Percentiles rank a stretch among this genome's conserved stretches.
Conservation (phyloP, 495 filamentous ascomycete genomes). For the Lentithecium fluviatile region DNA sequence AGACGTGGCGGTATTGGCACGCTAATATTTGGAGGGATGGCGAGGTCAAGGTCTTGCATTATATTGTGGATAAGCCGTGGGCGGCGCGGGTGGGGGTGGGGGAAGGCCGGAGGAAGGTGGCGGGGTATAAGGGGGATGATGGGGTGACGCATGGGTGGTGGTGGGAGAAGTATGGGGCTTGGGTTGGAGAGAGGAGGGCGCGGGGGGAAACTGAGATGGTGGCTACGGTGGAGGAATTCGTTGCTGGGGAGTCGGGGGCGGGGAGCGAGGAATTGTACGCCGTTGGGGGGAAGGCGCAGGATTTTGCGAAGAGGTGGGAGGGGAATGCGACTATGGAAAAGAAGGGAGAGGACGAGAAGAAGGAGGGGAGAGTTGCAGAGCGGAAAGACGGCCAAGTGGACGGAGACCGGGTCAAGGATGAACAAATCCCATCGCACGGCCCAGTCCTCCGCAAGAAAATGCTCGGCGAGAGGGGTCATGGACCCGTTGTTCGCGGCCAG, state of each 20-base stretch:
- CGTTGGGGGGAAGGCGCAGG: conserved; percentile 5
- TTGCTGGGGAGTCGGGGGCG: not conserved
- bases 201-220: not conserved
- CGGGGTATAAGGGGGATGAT: conserved; percentile 49
- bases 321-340: not conserved
- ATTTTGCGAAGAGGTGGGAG: conserved; percentile 17
- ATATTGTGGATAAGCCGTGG: conserved; percentile 62
- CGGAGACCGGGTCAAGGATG: not conserved
- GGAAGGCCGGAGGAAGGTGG: conserved; percentile 35
- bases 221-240: not conserved
- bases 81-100: conserved; percentile 44
- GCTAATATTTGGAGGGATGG: conserved; percentile 54
- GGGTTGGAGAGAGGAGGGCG: not conserved
- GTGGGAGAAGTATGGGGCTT: conserved; percentile 45
- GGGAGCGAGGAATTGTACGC: conserved; percentile 2
- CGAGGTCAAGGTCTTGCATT: conserved; percentile 52
- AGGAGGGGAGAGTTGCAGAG: not conserved
- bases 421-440: not conserved
- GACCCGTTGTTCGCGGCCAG: conserved; percentile 13
- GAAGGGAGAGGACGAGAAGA: not conserved
- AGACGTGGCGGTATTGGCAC: conserved; percentile 55
- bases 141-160: conserved; percentile 51
- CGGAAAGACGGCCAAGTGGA: not conserved
- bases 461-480: conserved; percentile 19
- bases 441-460: conserved; percentile 12